Evolutionary conservation across 2,329 filamentous ascomycete species (phyloP), one percentile per base, ranked within the genome.

Genomic region (Aspergillus awamori): DNA sequence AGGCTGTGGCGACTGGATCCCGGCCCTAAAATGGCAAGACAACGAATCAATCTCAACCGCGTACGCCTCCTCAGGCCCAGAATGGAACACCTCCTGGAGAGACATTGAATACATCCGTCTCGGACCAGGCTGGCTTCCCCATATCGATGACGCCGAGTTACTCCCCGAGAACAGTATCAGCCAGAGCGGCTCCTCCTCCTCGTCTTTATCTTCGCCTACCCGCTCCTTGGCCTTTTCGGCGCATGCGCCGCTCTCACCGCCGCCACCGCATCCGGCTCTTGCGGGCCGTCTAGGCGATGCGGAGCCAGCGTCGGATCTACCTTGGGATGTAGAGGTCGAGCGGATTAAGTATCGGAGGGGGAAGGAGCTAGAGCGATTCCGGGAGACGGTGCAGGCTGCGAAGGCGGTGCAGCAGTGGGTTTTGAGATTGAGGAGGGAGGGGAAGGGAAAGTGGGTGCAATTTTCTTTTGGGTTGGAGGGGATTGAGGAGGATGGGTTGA

Each of bases 1-100:
- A 69, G 86, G 86, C 8, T 89, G 86, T 67, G 72, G 71, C 3
- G 75, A 78, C 22, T 88, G 86, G 86, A 68, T 83, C 33, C 75
- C 78, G 15, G 84, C 85, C 0, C 70, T 88, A 30, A 79, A 72
- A 26, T 84, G 79, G 78, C 73, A 72, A 10, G 71, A 72, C 5
- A 60, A 60, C 15, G 72, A 69, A 36, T 36, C 33, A 13, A 15
- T 36, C 3, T 67, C 71, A 3, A 59, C 73, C 26, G 74, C 72
- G 3, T 63, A 70, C 15, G 60, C 68, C 8, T 70, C 63, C 8
- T 62, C 71, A 5, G 75, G 77, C 0, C 76, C 79, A 1, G 79
- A 82, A 48, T 82, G 80, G 79, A 81, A 78, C 56, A 72, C 74
- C 1, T 73, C 76, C 2, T 82, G 80, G 80, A 69, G 80, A 60